Base-by-base conservation (phyloP, 1,284 basidiomycete genomes). In the Fomitiporia mediterranea region DNA sequence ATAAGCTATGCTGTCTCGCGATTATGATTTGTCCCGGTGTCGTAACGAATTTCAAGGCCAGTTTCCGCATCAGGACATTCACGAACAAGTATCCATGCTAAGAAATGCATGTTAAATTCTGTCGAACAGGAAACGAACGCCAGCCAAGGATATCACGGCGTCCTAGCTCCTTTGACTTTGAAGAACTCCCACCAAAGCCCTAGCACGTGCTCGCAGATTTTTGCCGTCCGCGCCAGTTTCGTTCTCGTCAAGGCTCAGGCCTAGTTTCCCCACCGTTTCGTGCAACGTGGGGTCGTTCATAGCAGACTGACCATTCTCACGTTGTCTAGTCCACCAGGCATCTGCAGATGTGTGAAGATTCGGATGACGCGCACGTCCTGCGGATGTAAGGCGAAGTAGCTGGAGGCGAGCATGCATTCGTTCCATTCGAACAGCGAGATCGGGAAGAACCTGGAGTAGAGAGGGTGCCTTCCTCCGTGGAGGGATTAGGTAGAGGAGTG, bases 251-350 rank as follows among this genome's bases (percentile, higher is more conserved):
- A 78, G 75, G 15, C 76, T 76, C 21, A 77, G 61, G 1, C 80
- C 81, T 0, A 78, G 67, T 48, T 73, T 71, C 51, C 73, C 74
- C 11, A 84, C 79, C 0, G 79, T 70, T n/a, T 64, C 71, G 39
- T 72, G 74, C 47, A 89, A 78, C 23, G 62, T 72, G 44, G 72
- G 70, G 62, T 82, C 76, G 25, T 65, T 67, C 23, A 79, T 68
- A 42, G 78, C 75, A 61, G 71, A 73, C 27, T 68, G 67, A 0
- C 85, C 84, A 53, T 81, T 76, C 13, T 65, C 65, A 39, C 74
- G 75, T 62, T 86, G 77, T 40, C 69, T 72, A 2, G 69, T 68
- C 86, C 85, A 89, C 74, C 81, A 86, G 43, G 68, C 67, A 0
- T 64, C 65, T 0, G 78, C 74, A 25, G 73, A 73, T 9, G 68